A percentile compares a stretch with the other conserved stretches of the same genome.
These are phyloP conservation scores for Rossbeevera mucosa DNA, from an alignment of 768 basidiomycete species.

Conservation along the genomic window DNA sequence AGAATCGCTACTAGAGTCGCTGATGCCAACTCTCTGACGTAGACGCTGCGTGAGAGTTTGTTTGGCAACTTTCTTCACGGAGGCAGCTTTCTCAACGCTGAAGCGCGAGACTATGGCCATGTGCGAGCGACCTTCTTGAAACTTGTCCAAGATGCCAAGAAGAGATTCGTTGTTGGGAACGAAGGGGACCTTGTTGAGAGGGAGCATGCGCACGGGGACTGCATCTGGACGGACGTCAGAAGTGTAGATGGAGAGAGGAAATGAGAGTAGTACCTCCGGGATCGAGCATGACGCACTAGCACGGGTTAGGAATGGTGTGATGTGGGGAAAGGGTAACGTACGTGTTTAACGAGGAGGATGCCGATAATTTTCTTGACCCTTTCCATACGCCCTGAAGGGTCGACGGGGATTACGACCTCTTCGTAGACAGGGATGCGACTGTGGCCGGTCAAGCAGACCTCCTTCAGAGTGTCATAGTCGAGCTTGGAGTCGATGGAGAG, in stretches of 20 bases:
- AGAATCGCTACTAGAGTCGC: slow-evolving; percentile 50
- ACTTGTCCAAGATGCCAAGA: slow-evolving; percentile 78
- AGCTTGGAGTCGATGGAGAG: slow-evolving; percentile 78
- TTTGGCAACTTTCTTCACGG: slow-evolving; percentile 81
- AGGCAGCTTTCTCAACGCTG: slow-evolving; percentile 67
- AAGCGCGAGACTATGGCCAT: slow-evolving; percentile 87
- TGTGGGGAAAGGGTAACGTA: slow-evolving; percentile 13
- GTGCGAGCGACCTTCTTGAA: slow-evolving; percentile 87
- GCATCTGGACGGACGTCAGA: slow-evolving; percentile 49
- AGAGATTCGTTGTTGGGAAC: slow-evolving; percentile 85
- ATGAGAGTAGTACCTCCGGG: slow-evolving; percentile 59
- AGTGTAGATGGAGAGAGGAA: neutral
- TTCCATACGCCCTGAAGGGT: slow-evolving; percentile 33
- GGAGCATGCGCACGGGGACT: slow-evolving; percentile 75
- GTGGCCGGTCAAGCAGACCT: slow-evolving; percentile 75
- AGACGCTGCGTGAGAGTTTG: slow-evolving; percentile 74
- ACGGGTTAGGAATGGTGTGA: neutral
- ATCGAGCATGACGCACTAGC: slow-evolving; percentile 72
- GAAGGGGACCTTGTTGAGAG: slow-evolving; percentile 81
- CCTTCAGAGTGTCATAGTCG: slow-evolving; percentile 73
- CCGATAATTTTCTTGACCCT: slow-evolving; percentile 82
- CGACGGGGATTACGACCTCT: slow-evolving; percentile 59
- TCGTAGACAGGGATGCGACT: slow-evolving; percentile 82
- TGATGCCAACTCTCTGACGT: slow-evolving; percentile 69
- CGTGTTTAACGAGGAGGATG: slow-evolving; percentile 81